These are phyloP conservation scores for Colletotrichum sidae DNA, from an alignment of 2,329 filamentous ascomycete species.

Conservation along the genomic window DNA sequence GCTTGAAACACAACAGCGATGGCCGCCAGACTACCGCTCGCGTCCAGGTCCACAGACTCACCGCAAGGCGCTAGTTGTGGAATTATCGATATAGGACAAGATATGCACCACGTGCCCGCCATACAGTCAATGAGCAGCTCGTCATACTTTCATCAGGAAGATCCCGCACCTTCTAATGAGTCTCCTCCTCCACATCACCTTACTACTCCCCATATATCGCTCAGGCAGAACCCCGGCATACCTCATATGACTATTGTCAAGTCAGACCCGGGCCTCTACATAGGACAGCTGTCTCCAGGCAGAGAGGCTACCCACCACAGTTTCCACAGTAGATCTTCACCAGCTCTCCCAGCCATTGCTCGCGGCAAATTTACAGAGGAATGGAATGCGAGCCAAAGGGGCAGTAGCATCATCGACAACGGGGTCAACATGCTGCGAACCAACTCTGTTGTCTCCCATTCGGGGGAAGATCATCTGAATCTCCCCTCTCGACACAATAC, in stretches of 20 bases:
- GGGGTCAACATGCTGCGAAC: slow-evolving; percentile 67
- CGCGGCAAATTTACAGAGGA: slow-evolving; percentile 74
- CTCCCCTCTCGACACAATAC: slow-evolving; percentile 71
- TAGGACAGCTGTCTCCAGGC: too few species aligned
- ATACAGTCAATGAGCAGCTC: background rate
- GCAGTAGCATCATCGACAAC: slow-evolving; percentile 71
- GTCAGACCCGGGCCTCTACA: too few species aligned
- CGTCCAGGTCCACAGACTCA: slow-evolving; percentile 20
- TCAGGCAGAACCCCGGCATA: too few species aligned
- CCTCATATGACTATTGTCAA: too few species aligned
- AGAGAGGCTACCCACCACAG: slow-evolving; percentile 2
- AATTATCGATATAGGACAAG: slow-evolving; percentile 13
- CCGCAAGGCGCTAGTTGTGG: slow-evolving; percentile 20
- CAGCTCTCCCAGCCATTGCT: slow-evolving; percentile 21
- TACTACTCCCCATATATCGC: too few species aligned
- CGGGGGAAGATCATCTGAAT: slow-evolving; percentile 56
- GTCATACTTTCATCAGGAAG: too few species aligned
- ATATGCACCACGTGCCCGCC: slow-evolving; percentile 1
- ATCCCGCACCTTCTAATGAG: too few species aligned
- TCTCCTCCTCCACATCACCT: too few species aligned
- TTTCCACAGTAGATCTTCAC: slow-evolving; percentile 6
- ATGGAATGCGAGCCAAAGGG: slow-evolving; percentile 77
- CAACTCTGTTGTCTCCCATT: slow-evolving; percentile 66
- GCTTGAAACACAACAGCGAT: slow-evolving; percentile 18
- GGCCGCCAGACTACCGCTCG: slow-evolving; percentile 31